These are phyloP conservation scores for Diplodia mutila DNA, from an alignment of 2,329 filamentous ascomycete genomes.

Conservation along the genomic window DNA sequence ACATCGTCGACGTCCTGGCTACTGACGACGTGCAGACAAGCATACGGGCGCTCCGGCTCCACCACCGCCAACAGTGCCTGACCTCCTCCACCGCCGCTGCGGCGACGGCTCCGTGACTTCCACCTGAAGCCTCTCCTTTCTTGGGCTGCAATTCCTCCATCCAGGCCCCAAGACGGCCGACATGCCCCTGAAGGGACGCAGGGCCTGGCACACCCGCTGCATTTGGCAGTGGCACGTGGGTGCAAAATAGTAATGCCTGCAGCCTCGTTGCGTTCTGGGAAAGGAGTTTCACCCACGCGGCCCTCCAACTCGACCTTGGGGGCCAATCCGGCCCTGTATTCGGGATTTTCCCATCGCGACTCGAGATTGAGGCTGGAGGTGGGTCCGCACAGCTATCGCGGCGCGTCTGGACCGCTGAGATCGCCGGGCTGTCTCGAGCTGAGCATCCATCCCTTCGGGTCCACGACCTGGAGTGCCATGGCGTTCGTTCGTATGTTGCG, in stretches of 20 bases:
- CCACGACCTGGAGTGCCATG: conserved; percentile 1
- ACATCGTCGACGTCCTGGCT: not conserved
- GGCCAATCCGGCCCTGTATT: not conserved
- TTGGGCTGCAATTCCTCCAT: not conserved
- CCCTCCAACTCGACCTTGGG: not conserved
- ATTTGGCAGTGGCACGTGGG: conserved; percentile 19
- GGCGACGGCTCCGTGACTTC: not conserved
- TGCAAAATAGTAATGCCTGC: conserved; percentile 7
- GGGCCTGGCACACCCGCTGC: not conserved
- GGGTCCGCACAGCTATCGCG: not conserved
- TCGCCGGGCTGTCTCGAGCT: conserved; percentile 12
- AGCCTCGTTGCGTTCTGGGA: not conserved
- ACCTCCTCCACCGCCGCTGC: not conserved
- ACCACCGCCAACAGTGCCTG: not conserved
- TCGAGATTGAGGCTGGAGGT: conserved; percentile 15
- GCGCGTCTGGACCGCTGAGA: conserved; percentile 15
- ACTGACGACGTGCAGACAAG: not conserved
- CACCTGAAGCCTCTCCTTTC: not conserved
- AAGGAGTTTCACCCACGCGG: not conserved
- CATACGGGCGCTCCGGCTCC: no score
- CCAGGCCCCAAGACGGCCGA: not conserved
- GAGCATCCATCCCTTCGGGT: conserved; percentile 11
- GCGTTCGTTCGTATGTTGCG: conserved; percentile 18
- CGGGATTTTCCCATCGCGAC: conserved; percentile 6
- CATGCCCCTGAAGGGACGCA: conserved; percentile 3